Conservation (phyloP, 139 green algal species). For the Coelastrella sp. region DNA sequence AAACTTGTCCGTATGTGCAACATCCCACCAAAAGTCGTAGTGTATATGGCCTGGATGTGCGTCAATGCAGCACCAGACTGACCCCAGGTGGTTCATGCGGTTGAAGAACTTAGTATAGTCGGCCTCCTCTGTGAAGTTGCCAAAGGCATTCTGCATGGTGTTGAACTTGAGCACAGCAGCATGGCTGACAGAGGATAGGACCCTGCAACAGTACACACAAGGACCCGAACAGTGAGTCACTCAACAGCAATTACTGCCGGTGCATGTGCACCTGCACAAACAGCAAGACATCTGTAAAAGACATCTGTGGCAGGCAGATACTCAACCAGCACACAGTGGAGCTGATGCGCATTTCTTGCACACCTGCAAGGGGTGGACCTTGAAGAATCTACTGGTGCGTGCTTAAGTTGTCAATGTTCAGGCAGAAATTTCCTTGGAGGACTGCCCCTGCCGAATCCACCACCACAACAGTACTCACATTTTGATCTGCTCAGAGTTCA, state of each 20-base stretch:
- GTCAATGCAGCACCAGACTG: slow-evolving; percentile 94
- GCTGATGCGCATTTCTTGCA: no score
- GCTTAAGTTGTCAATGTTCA: no score
- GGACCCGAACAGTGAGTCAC: no score
- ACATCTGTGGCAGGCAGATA: no score
- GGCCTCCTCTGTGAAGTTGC: slow-evolving; percentile 56
- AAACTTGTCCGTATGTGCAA: slow-evolving; percentile 81
- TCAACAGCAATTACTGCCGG: no score
- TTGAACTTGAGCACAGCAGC: slow-evolving; percentile 71
- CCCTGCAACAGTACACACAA: slow-evolving; percentile 2
- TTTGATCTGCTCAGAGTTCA: slow-evolving; percentile 37
- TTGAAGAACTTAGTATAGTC: slow-evolving; percentile 68
- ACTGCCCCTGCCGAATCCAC: no score
- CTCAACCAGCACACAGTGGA: no score
- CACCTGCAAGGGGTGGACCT: no score
- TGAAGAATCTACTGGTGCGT: no score
- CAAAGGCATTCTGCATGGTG: slow-evolving; percentile 69
- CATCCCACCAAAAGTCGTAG: slow-evolving; percentile 89
- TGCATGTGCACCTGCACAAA: no score
- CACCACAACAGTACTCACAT: slow-evolving; percentile 16
- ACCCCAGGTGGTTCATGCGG: slow-evolving; percentile 72
- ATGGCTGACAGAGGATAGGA: slow-evolving; percentile 38
- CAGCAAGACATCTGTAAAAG: no score
- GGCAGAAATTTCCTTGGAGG: no score
- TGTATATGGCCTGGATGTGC: slow-evolving; percentile 91